phyloP scores from a whole-genome alignment of 352 stramenopile genomes.

The Pythium diclinum region DNA sequence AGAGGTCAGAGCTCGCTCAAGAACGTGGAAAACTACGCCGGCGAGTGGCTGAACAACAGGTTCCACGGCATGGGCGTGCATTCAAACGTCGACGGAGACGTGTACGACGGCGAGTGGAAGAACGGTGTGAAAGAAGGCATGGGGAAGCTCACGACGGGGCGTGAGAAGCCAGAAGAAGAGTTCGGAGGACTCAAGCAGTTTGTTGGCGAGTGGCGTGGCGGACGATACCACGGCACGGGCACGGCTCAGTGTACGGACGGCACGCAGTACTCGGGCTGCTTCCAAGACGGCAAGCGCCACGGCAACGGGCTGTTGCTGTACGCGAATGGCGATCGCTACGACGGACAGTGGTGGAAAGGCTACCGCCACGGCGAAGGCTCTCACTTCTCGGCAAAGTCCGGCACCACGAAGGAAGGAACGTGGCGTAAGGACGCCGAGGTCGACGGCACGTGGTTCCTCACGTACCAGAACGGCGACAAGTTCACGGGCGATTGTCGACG shows the following conservation, averaged over 20 bases:
- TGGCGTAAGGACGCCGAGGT: conserved; percentile 59
- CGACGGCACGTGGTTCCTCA: conserved; percentile 66
- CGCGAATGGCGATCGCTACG: conserved; percentile 48
- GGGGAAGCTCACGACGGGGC: conserved; percentile 50
- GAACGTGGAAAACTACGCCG: conserved; percentile 71
- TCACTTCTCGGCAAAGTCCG: conserved; percentile 47
- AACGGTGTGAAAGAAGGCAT: conserved; percentile 51
- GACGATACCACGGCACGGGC: conserved; percentile 72
- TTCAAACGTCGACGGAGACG: conserved; percentile 51
- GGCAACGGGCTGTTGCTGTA: conserved; percentile 57
- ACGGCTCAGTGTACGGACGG: conserved; percentile 84
- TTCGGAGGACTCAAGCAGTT: conserved; percentile 59
- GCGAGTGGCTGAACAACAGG: conserved; percentile 57
- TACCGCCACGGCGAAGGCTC: conserved; percentile 65
- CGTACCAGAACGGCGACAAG: conserved; percentile 75
- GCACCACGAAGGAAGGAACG: conserved; percentile 62
- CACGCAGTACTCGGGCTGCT: conserved; percentile 87
- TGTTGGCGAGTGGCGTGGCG: conserved; percentile 58
- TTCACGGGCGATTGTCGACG: conserved; percentile 59
- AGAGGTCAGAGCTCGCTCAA: conserved; percentile 67
- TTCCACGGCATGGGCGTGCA: conserved; percentile 69
- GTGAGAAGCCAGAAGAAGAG: conserved; percentile 25
- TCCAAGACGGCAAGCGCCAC: conserved; percentile 67
- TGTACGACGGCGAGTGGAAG: conserved; percentile 72
- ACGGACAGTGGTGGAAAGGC: conserved; percentile 75